A percentile compares a stretch with the other conserved stretches of the same genome.
phyloP scores from a whole-genome alignment of 2,329 filamentous ascomycete species.

The Drechmeria coniospora region DNA sequence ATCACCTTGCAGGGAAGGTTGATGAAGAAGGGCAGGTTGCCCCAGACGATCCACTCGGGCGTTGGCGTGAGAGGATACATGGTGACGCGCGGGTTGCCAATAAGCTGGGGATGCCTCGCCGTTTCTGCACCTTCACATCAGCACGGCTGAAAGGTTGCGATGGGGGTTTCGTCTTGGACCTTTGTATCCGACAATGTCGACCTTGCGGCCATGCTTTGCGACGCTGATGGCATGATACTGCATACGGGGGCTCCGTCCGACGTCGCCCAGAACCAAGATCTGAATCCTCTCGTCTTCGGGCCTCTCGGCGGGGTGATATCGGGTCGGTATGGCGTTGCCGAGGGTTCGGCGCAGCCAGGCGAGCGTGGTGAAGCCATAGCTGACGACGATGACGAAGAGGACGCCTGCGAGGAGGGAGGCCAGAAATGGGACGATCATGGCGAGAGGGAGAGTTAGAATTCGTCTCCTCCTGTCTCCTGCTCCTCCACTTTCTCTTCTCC shows the following conservation, averaged over 20 bases:
- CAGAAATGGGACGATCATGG: conserved; percentile 13
- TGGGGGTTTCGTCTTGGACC: conserved; percentile 21
- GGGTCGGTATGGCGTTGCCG: conserved; percentile 15
- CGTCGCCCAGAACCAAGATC: conserved; percentile 84
- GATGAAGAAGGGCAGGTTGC: conserved; percentile 59
- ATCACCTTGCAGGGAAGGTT: conserved; percentile 73
- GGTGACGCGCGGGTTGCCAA: conserved; percentile 50
- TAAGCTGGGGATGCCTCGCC: conserved; percentile 62
- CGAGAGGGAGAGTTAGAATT: not conserved
- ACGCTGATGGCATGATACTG: conserved; percentile 95
- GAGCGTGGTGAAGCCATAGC: conserved; percentile 8
- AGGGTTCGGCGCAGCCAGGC: conserved; percentile 11
- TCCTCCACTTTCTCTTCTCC: too few species aligned
- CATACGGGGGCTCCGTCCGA: conserved; percentile 93
- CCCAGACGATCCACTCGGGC: conserved; percentile 51
- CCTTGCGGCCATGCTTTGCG: conserved; percentile 62
- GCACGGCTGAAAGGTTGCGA: not conserved
- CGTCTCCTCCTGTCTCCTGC: too few species aligned
- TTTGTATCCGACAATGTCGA: conserved; percentile 78
- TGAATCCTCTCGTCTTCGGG: conserved; percentile 40
- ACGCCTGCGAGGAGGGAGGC: conserved; percentile 19
- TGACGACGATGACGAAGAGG: conserved; percentile 16
- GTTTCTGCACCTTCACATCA: conserved; percentile 44
- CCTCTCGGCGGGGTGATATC: conserved; percentile 18
- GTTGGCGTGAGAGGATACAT: conserved; percentile 56